Evolutionary conservation across 768 basidiomycete genomes (phyloP), one percentile per base, ranked within the genome.

Genomic region (Flagelloscypha sp.): DNA sequence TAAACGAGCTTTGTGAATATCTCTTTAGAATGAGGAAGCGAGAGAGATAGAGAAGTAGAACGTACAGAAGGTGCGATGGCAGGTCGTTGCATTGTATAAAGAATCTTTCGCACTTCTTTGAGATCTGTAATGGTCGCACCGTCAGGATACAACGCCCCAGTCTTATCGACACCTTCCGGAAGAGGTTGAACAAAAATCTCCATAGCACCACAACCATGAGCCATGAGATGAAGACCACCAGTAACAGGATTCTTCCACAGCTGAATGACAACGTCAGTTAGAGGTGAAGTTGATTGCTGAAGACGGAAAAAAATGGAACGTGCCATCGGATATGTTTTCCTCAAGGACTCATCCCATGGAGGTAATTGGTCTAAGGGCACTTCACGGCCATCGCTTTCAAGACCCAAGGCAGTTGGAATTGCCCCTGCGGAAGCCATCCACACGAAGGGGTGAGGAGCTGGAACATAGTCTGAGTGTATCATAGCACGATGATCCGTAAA

Each of bases 231-330:
- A 16, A 79, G 61, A 0, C 52, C 50, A 15, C 65, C 62, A 2
- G 75, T 78, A 8, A 69, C 65, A 0, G 73, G 72, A 55, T 78
- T 78, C 63, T 74, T 74, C 76, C 76, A 78, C 9, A 66, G 51
- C 64, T 72, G 30, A 41, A 18, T 20, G 7, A 12, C 6, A 1
- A 12, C 9, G 8, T 20, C 13, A 38, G 28, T 25, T 18, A 30
- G 9, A 6, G 31, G n/a, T n/a, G n/a, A n/a, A n/a, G n/a, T n/a
- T n/a, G n/a, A n/a, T n/a, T n/a, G n/a, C n/a, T n/a, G n/a, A n/a
- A n/a, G n/a, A n/a, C n/a, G n/a, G n/a, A 27, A 16, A 2, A 7
- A 23, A 0, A 10, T 15, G 25, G 12, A 3, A 51, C 68, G 24
- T 37, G 74, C 70, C 40, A 76, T 49, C 5, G 76, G 74, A 33